Conservation (phyloP, 2,329 filamentous ascomycete species). For the Byssochlamys sp. region DNA sequence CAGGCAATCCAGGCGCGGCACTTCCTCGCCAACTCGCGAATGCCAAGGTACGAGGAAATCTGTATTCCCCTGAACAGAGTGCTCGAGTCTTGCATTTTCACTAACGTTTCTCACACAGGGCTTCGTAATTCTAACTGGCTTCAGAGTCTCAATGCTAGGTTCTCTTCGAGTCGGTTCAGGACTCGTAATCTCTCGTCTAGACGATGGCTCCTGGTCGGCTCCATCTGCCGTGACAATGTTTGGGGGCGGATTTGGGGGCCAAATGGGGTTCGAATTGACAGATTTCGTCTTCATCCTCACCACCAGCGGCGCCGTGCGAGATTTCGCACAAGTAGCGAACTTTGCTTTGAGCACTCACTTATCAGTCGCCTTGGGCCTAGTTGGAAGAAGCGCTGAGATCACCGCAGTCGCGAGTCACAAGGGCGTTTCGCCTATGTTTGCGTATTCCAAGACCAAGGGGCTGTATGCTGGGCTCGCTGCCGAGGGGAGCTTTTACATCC, state of each 20-base stretch:
- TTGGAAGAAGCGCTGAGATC: conserved; percentile 77
- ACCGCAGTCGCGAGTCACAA: conserved; percentile 73
- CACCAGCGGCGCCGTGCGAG: conserved; percentile 67
- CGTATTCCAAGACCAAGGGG: conserved; percentile 83
- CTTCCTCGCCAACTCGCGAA: conserved; percentile 73
- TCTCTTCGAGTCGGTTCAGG: conserved; percentile 16
- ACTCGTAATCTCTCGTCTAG: conserved; percentile 15
- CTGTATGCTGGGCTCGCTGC: conserved; percentile 77
- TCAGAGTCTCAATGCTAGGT: conserved; percentile 16
- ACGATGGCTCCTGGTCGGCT: conserved; percentile 18
- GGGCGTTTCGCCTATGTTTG: conserved; percentile 72
- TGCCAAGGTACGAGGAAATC: conserved; percentile 53
- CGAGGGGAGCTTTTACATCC: conserved; percentile 73
- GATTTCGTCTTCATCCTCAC: conserved; percentile 82
- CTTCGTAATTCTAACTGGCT: conserved; percentile 14
- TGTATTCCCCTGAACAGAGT: neutral
- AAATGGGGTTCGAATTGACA: conserved; percentile 16
- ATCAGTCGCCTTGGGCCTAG: conserved; percentile 72
- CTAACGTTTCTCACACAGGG: conserved; percentile 7
- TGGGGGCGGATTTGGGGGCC: conserved; percentile 16
- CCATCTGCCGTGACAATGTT: conserved; percentile 15
- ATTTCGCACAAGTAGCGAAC: conserved; percentile 72
- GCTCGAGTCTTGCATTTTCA: neutral
- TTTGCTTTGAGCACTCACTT: conserved; percentile 80
- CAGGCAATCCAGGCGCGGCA: conserved; percentile 78